Evolutionary conservation across 345 rosid genomes (phyloP).

Genomic region (Camelina hispida): DNA sequence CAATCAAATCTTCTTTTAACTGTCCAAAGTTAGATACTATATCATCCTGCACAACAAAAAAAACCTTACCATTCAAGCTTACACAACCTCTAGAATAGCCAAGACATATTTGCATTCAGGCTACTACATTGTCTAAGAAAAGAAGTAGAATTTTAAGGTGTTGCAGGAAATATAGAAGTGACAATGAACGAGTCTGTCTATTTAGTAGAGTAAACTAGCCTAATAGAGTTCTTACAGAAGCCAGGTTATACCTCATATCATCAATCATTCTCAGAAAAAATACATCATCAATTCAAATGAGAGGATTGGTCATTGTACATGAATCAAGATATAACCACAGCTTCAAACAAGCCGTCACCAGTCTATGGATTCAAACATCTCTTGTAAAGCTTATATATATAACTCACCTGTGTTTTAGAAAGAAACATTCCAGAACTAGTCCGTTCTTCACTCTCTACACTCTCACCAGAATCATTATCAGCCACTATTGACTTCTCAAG

Average conservation of each 20-base stretch:
- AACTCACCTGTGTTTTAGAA: conserved; percentile 67
- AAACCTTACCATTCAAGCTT: conserved; percentile 26
- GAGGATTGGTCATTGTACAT: too few species aligned
- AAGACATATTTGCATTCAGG: conserved; percentile 4
- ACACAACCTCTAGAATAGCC: background rate
- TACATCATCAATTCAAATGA: background rate
- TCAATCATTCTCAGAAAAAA: background rate
- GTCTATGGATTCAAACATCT: background rate
- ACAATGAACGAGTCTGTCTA: background rate
- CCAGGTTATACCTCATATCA: background rate
- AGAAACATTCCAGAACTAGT: conserved; percentile 97
- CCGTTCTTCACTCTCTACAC: conserved; percentile 75
- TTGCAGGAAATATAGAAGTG: background rate
- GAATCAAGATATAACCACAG: too few species aligned
- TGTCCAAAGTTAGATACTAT: conserved; percentile 55
- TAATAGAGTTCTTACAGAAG: background rate
- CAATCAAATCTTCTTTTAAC: too few species aligned
- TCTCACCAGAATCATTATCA: conserved; percentile 85
- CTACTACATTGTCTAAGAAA: conserved; percentile 26
- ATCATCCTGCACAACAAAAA: conserved; percentile 71
- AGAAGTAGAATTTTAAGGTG: background rate
- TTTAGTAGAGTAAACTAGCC: background rate
- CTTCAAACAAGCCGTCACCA: background rate
- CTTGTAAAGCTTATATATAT: background rate
- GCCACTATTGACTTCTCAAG: conserved; percentile 92